Evolutionary conservation across 805 yeast genomes (phyloP).

Genomic region (Hanseniaspora lindneri): DNA sequence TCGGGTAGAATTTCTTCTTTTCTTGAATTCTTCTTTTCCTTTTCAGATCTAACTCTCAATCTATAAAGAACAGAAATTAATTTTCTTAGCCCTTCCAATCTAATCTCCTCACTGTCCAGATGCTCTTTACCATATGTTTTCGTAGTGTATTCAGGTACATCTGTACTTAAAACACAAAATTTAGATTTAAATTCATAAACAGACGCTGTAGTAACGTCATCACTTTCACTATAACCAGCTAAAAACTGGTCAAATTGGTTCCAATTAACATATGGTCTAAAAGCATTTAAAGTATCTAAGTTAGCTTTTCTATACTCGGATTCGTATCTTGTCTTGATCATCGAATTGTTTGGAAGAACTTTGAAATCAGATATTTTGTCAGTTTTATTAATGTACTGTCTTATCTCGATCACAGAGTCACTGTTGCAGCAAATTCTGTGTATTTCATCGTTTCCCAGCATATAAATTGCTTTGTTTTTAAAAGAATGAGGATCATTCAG

Average conservation of each 20-base stretch:
- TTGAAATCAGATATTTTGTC: slow-evolving; percentile 26
- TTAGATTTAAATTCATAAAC: slow-evolving; percentile 56
- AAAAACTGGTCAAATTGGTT: slow-evolving; percentile 77
- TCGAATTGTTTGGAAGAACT: slow-evolving; percentile 37
- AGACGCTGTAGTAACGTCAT: slow-evolving; percentile 7
- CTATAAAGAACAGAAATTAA: slow-evolving; percentile 52
- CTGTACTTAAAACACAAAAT: slow-evolving; percentile 73
- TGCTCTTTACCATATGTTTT: slow-evolving; percentile 40
- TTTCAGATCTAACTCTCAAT: slow-evolving; percentile 38
- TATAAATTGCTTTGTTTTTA: slow-evolving; percentile 53
- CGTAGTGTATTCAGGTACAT: slow-evolving; percentile 43
- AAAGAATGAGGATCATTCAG: slow-evolving; percentile 42
- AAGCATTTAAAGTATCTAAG: slow-evolving; percentile 43
- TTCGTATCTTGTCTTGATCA: slow-evolving; percentile 70
- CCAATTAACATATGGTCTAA: slow-evolving; percentile 63
- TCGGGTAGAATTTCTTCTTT: slow-evolving; percentile 53
- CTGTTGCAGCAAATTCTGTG: slow-evolving; percentile 70
- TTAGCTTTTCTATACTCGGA: slow-evolving; percentile 47
- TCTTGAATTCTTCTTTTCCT: slow-evolving; percentile 30
- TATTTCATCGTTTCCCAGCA: slow-evolving; percentile 70
- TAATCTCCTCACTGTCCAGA: slow-evolving; percentile 69
- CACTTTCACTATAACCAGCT: slow-evolving; percentile 81
- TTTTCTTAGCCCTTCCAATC: slow-evolving; percentile 78
- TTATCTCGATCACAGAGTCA: slow-evolving; percentile 65
- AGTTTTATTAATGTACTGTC: slow-evolving; percentile 44